phyloP scores from a whole-genome alignment of 768 basidiomycete species.

The Termitomyces sp. region DNA sequence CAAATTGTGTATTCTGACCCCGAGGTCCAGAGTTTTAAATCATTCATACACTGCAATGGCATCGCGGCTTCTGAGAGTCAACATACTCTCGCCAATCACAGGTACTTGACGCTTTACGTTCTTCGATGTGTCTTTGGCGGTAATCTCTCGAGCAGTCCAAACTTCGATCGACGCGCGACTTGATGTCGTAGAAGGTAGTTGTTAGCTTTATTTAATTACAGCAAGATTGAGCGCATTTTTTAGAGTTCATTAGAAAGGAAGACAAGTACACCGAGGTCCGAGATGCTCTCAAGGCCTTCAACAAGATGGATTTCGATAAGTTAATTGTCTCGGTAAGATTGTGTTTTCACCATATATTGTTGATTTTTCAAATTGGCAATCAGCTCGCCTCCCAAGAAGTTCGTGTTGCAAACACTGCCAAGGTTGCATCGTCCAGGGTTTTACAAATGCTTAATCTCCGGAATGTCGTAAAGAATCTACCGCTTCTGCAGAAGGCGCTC shows the following conservation, averaged over 20 bases:
- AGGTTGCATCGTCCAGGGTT: slow-evolving; percentile 64
- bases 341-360: not conserved
- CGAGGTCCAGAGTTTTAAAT: slow-evolving; percentile 49
- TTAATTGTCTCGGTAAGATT: slow-evolving; percentile 60
- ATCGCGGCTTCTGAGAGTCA: slow-evolving; percentile 69
- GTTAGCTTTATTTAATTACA: not conserved
- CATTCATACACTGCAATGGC: slow-evolving; percentile 92
- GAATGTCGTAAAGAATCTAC: slow-evolving; percentile 62
- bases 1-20: not conserved
- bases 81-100: slow-evolving; percentile 78
- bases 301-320: slow-evolving; percentile 87
- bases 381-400: slow-evolving; percentile 68
- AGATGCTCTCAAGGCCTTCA: slow-evolving; percentile 62
- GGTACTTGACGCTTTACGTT: slow-evolving; percentile 28
- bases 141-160: slow-evolving; percentile 34
- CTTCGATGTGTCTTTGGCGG: not conserved
- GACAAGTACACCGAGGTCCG: slow-evolving; percentile 66
- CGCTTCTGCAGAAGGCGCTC: slow-evolving; percentile 59
- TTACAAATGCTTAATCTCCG: slow-evolving; percentile 78
- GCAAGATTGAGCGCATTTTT: slow-evolving; percentile 4
- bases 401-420: slow-evolving; percentile 46
- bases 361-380: not conserved
- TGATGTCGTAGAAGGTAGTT: slow-evolving; percentile 77
- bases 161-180: slow-evolving; percentile 73
- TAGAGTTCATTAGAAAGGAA: slow-evolving; percentile 76